Evolutionary conservation across 2,329 filamentous ascomycete species (phyloP), one percentile per base, ranked within the genome.

Genomic region (Phyllosticta capitalensis): DNA sequence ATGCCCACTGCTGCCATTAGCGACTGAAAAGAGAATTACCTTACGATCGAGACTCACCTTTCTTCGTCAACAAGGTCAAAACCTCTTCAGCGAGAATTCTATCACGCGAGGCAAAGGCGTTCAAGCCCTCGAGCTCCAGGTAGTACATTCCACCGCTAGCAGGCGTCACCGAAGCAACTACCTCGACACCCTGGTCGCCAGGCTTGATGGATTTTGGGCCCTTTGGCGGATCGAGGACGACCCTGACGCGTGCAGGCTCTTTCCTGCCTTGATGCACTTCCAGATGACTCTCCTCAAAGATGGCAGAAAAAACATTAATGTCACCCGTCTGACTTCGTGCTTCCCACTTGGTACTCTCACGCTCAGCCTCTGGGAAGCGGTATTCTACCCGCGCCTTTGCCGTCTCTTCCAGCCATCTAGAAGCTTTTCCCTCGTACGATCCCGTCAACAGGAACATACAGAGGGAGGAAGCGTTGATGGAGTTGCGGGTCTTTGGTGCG

Each of bases 331-430:
- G 79, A 20, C 85, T 88, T 45, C 90, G 83, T 30, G 95, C 81
- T 30, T 88, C 88, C 91, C 90, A 96, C 65, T 82, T 84, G 17
- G 85, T 81, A 61, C 87, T 83, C 71, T 96, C 90, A 61, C 92
- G 84, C 75, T 96, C 90, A n/a, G 78, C 72, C 69, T 96, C 91
- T 0, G 88, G 77, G 67, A 95, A 96, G 10, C 92, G 83, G 5
- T 86, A 88, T 73, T 96, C 92, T 14, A 96, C 84, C 64, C 87
- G 85, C 9, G 92, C 91, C 74, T 92, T 95, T 54, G 86, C 84
- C 12, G 96, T 80, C 64, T 97, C 94, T 73, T 97, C 92, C 26
- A 85, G 84, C 73, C 90, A 86, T 62, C 87, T 89, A 19, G 79
- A 77, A 1, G 88, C 89, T 70, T 86, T 92, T 24, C 85, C 86